phyloP scores from a whole-genome alignment of 495 filamentous ascomycete genomes.

The Talaromyces nanjingensis region DNA sequence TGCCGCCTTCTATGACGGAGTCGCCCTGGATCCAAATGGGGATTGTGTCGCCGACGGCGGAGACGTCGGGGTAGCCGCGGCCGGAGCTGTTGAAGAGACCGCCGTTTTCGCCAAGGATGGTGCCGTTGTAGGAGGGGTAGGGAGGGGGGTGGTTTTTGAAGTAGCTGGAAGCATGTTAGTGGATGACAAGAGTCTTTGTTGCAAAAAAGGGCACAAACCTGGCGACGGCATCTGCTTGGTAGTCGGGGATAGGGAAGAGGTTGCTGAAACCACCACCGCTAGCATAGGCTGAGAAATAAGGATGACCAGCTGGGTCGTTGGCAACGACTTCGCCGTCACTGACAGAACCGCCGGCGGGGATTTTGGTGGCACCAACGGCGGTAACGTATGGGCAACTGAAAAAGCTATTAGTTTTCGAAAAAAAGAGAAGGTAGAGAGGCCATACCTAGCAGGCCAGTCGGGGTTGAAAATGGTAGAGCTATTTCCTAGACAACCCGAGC shows the following conservation, averaged over 20 bases:
- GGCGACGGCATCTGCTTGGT: conserved; percentile 47
- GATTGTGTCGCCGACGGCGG: conserved; percentile 53
- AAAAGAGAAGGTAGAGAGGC: conserved; percentile 9
- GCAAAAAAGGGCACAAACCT: not conserved
- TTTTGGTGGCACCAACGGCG: conserved; percentile 40
- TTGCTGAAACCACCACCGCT: conserved; percentile 66
- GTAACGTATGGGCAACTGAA: conserved; percentile 45
- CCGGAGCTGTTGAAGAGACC: conserved; percentile 54
- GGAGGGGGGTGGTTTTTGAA: conserved; percentile 38
- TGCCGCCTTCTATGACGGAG: conserved; percentile 26
- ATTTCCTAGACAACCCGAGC: conserved; percentile 31
- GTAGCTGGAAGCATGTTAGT: conserved; percentile 23
- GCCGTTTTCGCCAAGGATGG: conserved; percentile 33
- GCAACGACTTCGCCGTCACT: conserved; percentile 34
- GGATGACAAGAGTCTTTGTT: too few species aligned
- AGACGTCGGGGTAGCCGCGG: conserved; percentile 59
- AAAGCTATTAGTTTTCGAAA: conserved; percentile 6
- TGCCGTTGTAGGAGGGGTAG: conserved; percentile 38
- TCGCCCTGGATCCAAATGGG: conserved; percentile 26
- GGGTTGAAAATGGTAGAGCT: conserved; percentile 39
- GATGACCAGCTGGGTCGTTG: conserved; percentile 21
- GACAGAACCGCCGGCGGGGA: conserved; percentile 28
- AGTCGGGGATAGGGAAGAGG: conserved; percentile 52
- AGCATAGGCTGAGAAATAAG: conserved; percentile 24
- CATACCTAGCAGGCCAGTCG: conserved; percentile 42